Base-by-base conservation (phyloP, 331 rosid species). In the Quercus phellos region DNA sequence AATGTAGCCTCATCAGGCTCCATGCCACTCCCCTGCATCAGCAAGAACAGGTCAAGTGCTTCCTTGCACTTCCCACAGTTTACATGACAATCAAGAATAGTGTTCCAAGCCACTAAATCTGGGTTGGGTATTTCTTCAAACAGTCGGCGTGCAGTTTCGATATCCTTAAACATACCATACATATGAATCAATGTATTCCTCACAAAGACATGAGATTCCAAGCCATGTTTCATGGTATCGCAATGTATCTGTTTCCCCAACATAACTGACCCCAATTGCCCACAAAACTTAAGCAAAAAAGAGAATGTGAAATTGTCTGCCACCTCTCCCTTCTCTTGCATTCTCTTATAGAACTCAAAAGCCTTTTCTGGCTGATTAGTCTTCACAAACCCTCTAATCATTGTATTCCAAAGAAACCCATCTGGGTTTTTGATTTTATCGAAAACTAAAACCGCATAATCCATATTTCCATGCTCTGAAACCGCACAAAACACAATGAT, bases 91-190 rank as follows among this genome's bases (percentile, higher is more conserved):
- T 86, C 76, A 26, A 93, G 87, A 34, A 89, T 73, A n/a, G 90
- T 77, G 60, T 93, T 93, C 97, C 97, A 93, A 58, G 96, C 77
- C 68, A 93, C 97, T 79, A 93, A 81, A 84, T 84, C 90, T 50
- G 79, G 80, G 17, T 21, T 50, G 5, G 83, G 75, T 72, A 89
- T 90, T 90, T 89, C 90, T 55, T 82, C 97, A 14, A 93, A 91
- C 94, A 91, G 79, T 10, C 63, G 56, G 84, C 24, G 70, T 50
- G 97, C 97, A 72, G 74, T 74, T 71, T 74, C 50, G 2, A 81
- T 55, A 30, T 91, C 89, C 60, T 75, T 74, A 4, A 84, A 50
- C 84, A 87, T 68, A 10, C 97, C 97, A 68, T 89, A 89, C 90
- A 91, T 77, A 63, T 90, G 97, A 35, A 93, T 66, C 1, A 91